phyloP scores from a whole-genome alignment of 2,329 filamentous ascomycete species.

The Neopestalotiopsis clavispora region DNA sequence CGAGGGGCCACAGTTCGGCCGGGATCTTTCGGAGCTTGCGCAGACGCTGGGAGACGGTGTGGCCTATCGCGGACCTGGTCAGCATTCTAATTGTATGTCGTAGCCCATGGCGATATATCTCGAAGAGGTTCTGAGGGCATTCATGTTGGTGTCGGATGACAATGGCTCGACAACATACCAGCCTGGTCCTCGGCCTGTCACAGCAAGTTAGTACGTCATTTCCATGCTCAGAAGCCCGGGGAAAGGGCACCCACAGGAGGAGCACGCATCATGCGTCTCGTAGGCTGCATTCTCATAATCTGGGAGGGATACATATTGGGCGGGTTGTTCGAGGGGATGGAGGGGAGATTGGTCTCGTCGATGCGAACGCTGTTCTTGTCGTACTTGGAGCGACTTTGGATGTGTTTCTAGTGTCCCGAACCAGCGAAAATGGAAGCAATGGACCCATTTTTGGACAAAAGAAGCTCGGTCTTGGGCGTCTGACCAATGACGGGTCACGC shows the following conservation, averaged over 20 bases:
- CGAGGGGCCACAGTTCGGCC: constrained; percentile 91
- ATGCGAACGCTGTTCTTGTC: constrained; percentile 21
- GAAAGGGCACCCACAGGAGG: constrained; percentile 67
- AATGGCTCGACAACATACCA: constrained; percentile 55
- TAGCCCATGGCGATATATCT: constrained; percentile 13
- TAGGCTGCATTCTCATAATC: constrained; percentile 70
- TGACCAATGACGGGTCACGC: neutral
- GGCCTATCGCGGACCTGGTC: constrained; percentile 63
- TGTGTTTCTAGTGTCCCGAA: constrained; percentile 5
- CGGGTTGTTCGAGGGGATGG: constrained; percentile 16
- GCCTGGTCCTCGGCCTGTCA: constrained; percentile 69
- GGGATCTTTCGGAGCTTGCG: constrained; percentile 89
- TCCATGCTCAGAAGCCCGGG: constrained; percentile 27
- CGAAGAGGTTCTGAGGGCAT: constrained; percentile 15
- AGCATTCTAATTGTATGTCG: neutral
- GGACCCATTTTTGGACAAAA: constrained; percentile 4
- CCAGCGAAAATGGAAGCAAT: constrained; percentile 14
- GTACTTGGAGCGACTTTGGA: neutral
- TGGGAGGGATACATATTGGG: constrained; percentile 69
- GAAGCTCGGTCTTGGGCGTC: constrained; percentile 11
- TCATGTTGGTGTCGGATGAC: constrained; percentile 19
- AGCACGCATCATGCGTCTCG: constrained; percentile 70
- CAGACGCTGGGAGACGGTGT: constrained; percentile 95
- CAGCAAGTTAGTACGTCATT: constrained; percentile 42
- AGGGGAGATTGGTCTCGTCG: constrained; percentile 35